These are phyloP conservation scores for Hymenoscyphus salicellus DNA, from an alignment of 2,329 filamentous ascomycete species.

Conservation along the genomic window DNA sequence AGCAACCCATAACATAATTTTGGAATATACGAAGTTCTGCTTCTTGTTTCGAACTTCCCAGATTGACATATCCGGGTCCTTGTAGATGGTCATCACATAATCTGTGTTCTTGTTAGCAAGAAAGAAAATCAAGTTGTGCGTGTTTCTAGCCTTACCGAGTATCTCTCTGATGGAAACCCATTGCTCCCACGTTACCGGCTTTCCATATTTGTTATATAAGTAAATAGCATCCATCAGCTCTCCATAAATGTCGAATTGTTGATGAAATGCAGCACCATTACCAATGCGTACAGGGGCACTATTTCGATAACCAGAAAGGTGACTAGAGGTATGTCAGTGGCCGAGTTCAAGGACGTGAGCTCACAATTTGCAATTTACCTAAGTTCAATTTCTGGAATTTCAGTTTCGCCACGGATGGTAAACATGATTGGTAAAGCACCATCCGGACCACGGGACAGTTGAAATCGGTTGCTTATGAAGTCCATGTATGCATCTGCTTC, in stretches of 20 bases:
- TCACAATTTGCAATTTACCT: slow-evolving; percentile 28
- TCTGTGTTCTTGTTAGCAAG: slow-evolving; percentile 43
- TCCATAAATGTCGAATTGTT: slow-evolving; percentile 77
- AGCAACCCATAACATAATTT: slow-evolving; percentile 80
- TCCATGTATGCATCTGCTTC: slow-evolving; percentile 77
- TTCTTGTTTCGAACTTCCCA: slow-evolving; percentile 76
- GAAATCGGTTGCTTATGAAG: slow-evolving; percentile 71
- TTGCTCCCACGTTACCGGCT: slow-evolving; percentile 72
- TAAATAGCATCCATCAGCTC: slow-evolving; percentile 77
- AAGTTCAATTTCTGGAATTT: slow-evolving; percentile 69
- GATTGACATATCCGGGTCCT: slow-evolving; percentile 75
- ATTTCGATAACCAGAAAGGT: slow-evolving; percentile 69
- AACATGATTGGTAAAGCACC: slow-evolving; percentile 77
- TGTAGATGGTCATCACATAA: slow-evolving; percentile 65
- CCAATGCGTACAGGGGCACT: slow-evolving; percentile 73
- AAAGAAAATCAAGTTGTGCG: neutral
- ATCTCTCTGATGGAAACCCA: slow-evolving; percentile 70
- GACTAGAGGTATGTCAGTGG: slow-evolving; percentile 36
- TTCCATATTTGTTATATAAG: slow-evolving; percentile 75
- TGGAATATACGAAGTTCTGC: slow-evolving; percentile 78
- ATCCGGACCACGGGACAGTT: slow-evolving; percentile 56
- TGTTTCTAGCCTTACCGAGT: slow-evolving; percentile 42
- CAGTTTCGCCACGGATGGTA: slow-evolving; percentile 70
- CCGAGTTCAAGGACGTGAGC: neutral
- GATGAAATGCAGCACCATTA: slow-evolving; percentile 72